A percentile compares a stretch with the other conserved stretches of the same genome.
Conservation (phyloP, 129 eudicot genomes). For the Mikania micrantha region DNA sequence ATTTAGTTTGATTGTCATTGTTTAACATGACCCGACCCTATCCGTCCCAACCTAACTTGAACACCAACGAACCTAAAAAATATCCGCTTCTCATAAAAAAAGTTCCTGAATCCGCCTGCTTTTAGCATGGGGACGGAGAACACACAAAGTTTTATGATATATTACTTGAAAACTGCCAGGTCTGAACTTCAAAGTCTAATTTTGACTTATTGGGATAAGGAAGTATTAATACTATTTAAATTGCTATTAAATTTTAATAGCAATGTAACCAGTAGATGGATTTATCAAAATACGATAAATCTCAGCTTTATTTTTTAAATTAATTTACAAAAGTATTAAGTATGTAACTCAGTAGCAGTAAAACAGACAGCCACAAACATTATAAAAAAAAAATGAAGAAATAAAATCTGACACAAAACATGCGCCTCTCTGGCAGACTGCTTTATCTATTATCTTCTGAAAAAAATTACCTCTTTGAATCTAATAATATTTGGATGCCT, state of each 20-base stretch:
- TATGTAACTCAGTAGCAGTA: background rate
- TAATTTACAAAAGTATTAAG: background rate
- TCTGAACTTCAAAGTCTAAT: slow-evolving; percentile 2
- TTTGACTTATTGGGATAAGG: slow-evolving; percentile 4
- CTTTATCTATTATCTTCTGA: background rate
- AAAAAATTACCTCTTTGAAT: slow-evolving; percentile 70
- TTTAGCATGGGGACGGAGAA: background rate
- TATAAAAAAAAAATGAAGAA: background rate
- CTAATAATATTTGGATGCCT: slow-evolving; percentile 75
- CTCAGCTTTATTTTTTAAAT: background rate
- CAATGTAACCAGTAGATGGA: slow-evolving; percentile 4
- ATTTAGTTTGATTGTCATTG: too few relatives aligned
- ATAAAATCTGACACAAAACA: background rate
- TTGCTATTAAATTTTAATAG: too few relatives aligned
- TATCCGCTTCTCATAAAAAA: too few relatives aligned
- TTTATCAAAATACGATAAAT: background rate
- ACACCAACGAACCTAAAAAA: too few relatives aligned
- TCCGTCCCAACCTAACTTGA: too few relatives aligned
- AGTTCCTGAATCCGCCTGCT: too few relatives aligned
- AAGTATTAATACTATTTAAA: too few relatives aligned
- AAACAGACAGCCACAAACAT: background rate
- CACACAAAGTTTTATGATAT: background rate
- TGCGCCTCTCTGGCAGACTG: background rate
- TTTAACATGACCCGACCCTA: too few relatives aligned
- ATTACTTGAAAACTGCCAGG: background rate